Evolutionary conservation across 2,329 filamentous ascomycete genomes (phyloP), one percentile per base, ranked within the genome.

Genomic region (Calonectria henricotiae): DNA sequence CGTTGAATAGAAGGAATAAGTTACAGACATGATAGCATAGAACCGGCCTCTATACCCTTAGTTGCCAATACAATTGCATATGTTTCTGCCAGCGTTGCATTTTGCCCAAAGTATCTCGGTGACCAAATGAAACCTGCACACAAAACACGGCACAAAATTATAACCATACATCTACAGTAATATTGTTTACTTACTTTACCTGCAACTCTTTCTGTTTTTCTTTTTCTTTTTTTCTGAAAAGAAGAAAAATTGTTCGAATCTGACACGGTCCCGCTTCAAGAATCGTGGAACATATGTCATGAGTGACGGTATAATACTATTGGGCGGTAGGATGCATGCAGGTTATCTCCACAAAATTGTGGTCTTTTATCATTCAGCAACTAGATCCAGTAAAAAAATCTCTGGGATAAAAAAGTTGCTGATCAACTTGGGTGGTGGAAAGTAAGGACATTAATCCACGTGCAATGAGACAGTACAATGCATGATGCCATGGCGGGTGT

Each of bases 1-100:
- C 65, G 67, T 73, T 74, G 37, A 55, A 30, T 30, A 7, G 27
- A 39, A 58, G 51, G 39, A 65, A n/a, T 37, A 32, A 58, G 39
- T 4, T 25, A 11, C 51, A 58, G 51, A 39, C 11, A 39, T 41
- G 8, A 58, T 58, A 58, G 32, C 51, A 58, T 58, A 37, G 39
- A 60, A 13, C 30, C 9, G 25, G 55, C 39, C n/a, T 39, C 32
- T 58, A 25, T 9, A 23, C 23, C 12, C 7, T 25, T 15, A 25
- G 51, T n/a, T 35, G 32, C 32, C 20, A 58, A 39, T 15, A 51
- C 15, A 39, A 58, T 58, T 39, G 32, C 51, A 58, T 37, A 58
- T 39, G 37, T 15, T 17, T 39, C 51, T 58, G 51, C 39, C 15
- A 39, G 12, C 6, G 37, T 3, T 25, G 1, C 20, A 15, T 3